These are phyloP conservation scores for Fusarium brevicatenulatum DNA, from an alignment of 2,329 filamentous ascomycete genomes.

Conservation along the genomic window DNA sequence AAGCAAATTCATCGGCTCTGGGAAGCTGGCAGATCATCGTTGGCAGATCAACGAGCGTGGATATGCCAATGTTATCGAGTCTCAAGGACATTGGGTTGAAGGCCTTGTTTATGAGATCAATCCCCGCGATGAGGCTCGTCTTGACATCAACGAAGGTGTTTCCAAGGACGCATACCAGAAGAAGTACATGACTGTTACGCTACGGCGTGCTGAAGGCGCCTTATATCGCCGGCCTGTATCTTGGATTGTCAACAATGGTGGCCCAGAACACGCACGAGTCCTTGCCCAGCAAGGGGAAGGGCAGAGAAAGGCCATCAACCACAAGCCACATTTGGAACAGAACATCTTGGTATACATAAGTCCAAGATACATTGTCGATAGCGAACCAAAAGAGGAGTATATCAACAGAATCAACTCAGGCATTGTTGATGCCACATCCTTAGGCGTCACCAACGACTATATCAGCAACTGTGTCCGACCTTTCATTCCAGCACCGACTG, in stretches of 20 bases:
- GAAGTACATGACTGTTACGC: conserved; percentile 46
- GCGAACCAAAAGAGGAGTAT: conserved; percentile 53
- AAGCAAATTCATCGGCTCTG: conserved; percentile 53
- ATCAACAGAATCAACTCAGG: conserved; percentile 53
- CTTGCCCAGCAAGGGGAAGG: conserved; percentile 31
- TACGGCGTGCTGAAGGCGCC: conserved; percentile 47
- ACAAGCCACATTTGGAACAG: conserved; percentile 41
- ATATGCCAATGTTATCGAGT: conserved; percentile 55
- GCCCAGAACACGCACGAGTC: conserved; percentile 44
- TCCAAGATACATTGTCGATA: conserved; percentile 46
- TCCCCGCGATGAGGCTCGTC: conserved; percentile 49
- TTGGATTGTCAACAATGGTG: conserved; percentile 53
- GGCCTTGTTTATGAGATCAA: conserved; percentile 56
- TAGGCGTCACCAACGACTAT: conserved; percentile 51
- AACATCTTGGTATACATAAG: conserved; percentile 56
- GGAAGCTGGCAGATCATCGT: conserved; percentile 51
- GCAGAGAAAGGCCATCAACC: conserved; percentile 27
- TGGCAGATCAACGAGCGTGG: conserved; percentile 61
- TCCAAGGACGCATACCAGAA: conserved; percentile 53
- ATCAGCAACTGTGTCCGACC: conserved; percentile 52
- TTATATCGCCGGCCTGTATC: conserved; percentile 51
- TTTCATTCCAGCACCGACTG: conserved; percentile 45
- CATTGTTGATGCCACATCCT: conserved; percentile 48
- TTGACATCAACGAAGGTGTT: conserved; percentile 56
- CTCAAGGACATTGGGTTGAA: conserved; percentile 50